Base-by-base conservation (phyloP, 2,329 filamentous ascomycete species). In the Monilinia fructigena region DNA sequence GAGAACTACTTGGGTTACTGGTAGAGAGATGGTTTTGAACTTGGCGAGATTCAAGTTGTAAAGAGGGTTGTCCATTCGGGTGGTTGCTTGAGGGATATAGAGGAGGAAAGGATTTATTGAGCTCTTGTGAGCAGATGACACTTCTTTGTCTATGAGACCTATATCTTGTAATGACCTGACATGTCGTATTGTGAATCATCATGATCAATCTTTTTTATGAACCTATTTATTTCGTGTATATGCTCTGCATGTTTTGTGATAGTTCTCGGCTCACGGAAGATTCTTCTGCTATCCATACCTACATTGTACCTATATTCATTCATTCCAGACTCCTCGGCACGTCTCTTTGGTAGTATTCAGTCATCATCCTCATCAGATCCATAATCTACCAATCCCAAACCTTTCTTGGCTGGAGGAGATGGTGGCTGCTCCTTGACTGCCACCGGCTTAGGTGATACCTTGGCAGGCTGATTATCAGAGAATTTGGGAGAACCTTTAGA, bases 1-100 rank as follows among this genome's bases (percentile, higher is more conserved):
- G 89, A 84, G 85, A 74, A 96, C 90, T n/a, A 85, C 85, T 45
- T 82, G 80, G 70, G 83, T 94, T 68, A 96, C 92, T 1, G 92
- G 81, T 2, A 80, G 86, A 67, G 86, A 93, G 82, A 96, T 95
- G 87, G 80, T 92, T 68, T 77, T 78, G 45, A 94, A 96, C 78
- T 76, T 96, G 77, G 75, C 89, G 67, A 79, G 82, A 74, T 42
- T 63, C 28, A 66, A 66, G 50, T 23, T 66, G 31, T 66, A 50
- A 23, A 28, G 31, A 23, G 35, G 4, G 31, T 52, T 20, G n/a
- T 31, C 23, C 4, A 35, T 40, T 53, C 2, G 10, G 16, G 18
- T n/a, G 20, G 40, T 47, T 20, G 31, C 31, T 28, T 28, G 35
- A 28, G 38, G 40, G 18, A 26, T 12, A 28, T 35, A 55, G 23